Conservation (phyloP, 768 basidiomycete genomes). For the Panaeolus papilionaceus region DNA sequence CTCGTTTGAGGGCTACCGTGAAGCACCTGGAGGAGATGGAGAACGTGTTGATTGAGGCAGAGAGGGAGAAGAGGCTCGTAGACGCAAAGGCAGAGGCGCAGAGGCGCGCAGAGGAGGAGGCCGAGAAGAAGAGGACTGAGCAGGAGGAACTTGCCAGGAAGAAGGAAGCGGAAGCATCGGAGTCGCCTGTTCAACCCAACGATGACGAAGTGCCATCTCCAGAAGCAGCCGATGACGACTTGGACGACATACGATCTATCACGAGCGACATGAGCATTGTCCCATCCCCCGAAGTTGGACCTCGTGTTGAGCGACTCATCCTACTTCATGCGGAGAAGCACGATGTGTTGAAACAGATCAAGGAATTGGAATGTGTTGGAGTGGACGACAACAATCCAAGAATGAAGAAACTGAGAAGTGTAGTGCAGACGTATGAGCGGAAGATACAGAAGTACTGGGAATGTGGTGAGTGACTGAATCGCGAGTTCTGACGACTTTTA, state of each 20-base stretch:
- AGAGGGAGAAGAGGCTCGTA: too few species aligned
- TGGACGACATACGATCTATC: neutral
- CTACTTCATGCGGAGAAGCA: neutral
- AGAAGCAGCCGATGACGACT: neutral
- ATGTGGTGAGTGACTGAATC: too few species aligned
- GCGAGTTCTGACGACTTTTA: too few species aligned
- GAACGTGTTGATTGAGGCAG: too few species aligned
- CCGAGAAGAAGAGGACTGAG: neutral
- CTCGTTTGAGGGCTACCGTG: neutral
- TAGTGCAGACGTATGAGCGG: slow-evolving; percentile 8
- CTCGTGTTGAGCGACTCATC: slow-evolving; percentile 10
- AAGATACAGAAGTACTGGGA: slow-evolving; percentile 1
- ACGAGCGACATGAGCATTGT: neutral
- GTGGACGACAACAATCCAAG: too few species aligned
- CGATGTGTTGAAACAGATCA: too few species aligned
- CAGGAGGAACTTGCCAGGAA: neutral
- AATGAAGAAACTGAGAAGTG: slow-evolving; percentile 3
- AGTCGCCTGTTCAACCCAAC: too few species aligned
- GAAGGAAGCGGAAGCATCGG: neutral
- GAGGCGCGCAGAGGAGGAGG: neutral
- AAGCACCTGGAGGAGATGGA: too few species aligned
- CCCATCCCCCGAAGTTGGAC: neutral
- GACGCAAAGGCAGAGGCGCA: too few species aligned
- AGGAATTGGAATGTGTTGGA: too few species aligned
- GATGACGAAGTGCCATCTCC: too few species aligned